Evolutionary conservation across 805 yeast genomes (phyloP).

Genomic region (Wickerhamiella azymoides): DNA sequence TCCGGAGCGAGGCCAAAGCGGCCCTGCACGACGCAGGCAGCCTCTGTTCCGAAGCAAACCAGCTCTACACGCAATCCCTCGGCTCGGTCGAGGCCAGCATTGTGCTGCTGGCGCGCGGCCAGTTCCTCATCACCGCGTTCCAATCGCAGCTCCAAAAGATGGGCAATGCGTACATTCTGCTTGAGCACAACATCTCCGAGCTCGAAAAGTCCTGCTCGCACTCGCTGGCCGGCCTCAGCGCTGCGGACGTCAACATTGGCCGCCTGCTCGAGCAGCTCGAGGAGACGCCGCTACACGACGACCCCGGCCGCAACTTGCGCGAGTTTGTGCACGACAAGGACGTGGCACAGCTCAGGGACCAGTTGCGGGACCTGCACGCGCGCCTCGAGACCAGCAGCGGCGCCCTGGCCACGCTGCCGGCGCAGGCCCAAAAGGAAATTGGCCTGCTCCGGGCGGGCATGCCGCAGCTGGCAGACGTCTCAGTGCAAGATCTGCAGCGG

Average conservation of each 20-base stretch:
- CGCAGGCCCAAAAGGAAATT: slow-evolving; percentile 12
- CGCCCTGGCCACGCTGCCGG: slow-evolving; percentile 12
- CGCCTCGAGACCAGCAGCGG: slow-evolving; percentile 7
- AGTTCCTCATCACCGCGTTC: slow-evolving; percentile 34
- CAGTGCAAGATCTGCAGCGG: slow-evolving; percentile 23
- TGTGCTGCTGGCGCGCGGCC: slow-evolving; percentile 30
- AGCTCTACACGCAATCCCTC: slow-evolving; percentile 20
- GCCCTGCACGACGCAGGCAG: slow-evolving; percentile 37
- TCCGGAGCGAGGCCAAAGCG: slow-evolving; percentile 31
- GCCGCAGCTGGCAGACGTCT: slow-evolving; percentile 13
- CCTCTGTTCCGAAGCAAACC: slow-evolving; percentile 39
- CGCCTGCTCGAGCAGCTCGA: slow-evolving; percentile 13
- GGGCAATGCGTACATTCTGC: slow-evolving; percentile 27
- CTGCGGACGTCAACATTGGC: slow-evolving; percentile 14
- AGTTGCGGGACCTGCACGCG: slow-evolving; percentile 9
- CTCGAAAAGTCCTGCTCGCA: slow-evolving; percentile 11
- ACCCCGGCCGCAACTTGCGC: slow-evolving; percentile 7
- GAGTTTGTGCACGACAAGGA: slow-evolving; percentile 17
- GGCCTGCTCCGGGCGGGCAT: slow-evolving; percentile 10
- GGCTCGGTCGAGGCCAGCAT: slow-evolving; percentile 31
- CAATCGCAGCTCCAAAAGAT: slow-evolving; percentile 31
- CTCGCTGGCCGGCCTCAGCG: slow-evolving; percentile 8
- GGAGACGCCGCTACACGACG: slow-evolving; percentile 12
- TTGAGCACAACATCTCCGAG: slow-evolving; percentile 18
- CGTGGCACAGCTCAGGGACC: slow-evolving; percentile 10